These are phyloP conservation scores for Primulina huaijiensis DNA, from an alignment of 257 asterid species.

Conservation along the genomic window DNA sequence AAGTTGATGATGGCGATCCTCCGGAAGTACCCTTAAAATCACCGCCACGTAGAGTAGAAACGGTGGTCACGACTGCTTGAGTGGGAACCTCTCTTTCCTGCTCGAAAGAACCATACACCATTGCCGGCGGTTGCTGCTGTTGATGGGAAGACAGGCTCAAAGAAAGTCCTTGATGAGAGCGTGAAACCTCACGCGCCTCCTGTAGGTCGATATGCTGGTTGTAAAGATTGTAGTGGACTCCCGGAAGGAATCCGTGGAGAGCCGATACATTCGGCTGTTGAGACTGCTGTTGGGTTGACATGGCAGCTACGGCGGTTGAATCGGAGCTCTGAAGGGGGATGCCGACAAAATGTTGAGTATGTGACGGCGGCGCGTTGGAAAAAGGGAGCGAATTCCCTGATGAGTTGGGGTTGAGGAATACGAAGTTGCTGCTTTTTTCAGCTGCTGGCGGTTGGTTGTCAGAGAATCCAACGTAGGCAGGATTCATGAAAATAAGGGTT, in stretches of 20 bases:
- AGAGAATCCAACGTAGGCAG: constrained; percentile 61
- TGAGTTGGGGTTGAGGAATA: constrained; percentile 60
- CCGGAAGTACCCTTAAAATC: constrained; percentile 46
- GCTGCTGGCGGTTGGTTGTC: constrained; percentile 42
- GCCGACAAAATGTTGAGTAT: constrained; percentile 64
- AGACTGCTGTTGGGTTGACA: constrained; percentile 33
- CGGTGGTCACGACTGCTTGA: constrained; percentile 32
- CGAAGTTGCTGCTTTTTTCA: constrained; percentile 40
- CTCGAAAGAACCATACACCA: constrained; percentile 37
- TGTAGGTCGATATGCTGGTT: constrained; percentile 37
- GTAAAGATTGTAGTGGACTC: constrained; percentile 60
- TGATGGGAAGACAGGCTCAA: constrained; percentile 77
- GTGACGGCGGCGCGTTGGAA: constrained; percentile 68
- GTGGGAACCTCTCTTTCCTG: constrained; percentile 41
- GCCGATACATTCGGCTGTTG: constrained; percentile 45
- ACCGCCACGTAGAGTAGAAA: constrained; percentile 35
- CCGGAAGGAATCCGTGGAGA: constrained; percentile 67
- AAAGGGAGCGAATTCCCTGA: constrained; percentile 31
- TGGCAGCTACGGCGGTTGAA: constrained; percentile 20
- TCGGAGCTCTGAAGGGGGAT: constrained; percentile 50
- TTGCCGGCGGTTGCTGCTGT: constrained; percentile 37
- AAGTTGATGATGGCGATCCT: constrained; percentile 68
- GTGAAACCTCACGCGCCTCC: constrained; percentile 67
- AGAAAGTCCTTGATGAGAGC: constrained; percentile 71
- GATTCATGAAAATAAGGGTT: constrained; percentile 51